These are phyloP conservation scores for Dendrocalamus latiflorus DNA, from an alignment of 202 grass and related monocot species.

Conservation along the genomic window DNA sequence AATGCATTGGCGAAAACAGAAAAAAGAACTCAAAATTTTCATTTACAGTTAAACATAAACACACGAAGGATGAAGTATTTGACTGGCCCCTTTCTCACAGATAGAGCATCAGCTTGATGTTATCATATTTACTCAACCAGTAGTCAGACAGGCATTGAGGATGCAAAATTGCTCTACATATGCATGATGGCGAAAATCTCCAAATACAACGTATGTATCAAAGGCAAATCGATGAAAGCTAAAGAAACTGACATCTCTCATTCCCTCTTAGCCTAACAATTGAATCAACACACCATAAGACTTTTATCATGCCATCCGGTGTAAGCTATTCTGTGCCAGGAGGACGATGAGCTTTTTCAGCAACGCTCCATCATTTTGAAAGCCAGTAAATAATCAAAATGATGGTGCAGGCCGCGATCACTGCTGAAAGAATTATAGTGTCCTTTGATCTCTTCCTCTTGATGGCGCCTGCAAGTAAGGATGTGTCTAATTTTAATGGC, in stretches of 20 bases:
- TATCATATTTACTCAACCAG: constrained; percentile 32
- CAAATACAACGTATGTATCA: too few species aligned
- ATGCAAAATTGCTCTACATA: too few species aligned
- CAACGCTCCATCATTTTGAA: constrained; percentile 54
- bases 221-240: too few species aligned
- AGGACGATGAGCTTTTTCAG: neutral
- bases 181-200: too few species aligned
- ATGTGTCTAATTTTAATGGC: neutral
- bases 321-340: neutral
- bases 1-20: too few species aligned
- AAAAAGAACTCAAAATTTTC: too few species aligned
- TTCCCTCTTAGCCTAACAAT: too few species aligned
- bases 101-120: neutral
- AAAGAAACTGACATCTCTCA: too few species aligned
- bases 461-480: constrained; percentile 63
- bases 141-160: neutral
- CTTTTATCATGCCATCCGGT: neutral
- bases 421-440: constrained; percentile 86
- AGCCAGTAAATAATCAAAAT: constrained; percentile 96
- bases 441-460: constrained; percentile 96
- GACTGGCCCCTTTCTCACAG: neutral
- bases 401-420: constrained; percentile 71
- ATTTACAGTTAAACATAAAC: neutral
- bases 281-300: too few species aligned
- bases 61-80: neutral